Evolutionary conservation across 2,329 filamentous ascomycete species (phyloP).

Genomic region (Phoma sp.): DNA sequence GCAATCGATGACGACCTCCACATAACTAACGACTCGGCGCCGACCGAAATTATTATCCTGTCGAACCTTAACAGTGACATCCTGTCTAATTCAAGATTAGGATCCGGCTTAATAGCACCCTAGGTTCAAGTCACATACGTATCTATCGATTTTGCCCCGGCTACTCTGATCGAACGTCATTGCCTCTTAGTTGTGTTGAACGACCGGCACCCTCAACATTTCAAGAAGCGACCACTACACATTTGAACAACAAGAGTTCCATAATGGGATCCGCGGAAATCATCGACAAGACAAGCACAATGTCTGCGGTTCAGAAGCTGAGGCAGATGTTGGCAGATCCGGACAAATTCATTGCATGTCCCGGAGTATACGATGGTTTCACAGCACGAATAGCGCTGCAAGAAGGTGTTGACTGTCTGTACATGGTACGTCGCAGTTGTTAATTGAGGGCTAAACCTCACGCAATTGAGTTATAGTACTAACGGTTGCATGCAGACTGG

Average conservation of each 20-base stretch:
- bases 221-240: background rate
- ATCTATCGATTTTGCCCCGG: background rate
- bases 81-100: background rate
- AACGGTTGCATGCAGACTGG: constrained; percentile 58
- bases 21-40: background rate
- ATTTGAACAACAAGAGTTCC: background rate
- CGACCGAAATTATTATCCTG: background rate
- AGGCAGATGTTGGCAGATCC: constrained; percentile 41
- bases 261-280: constrained; percentile 21
- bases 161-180: background rate
- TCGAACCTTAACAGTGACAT: constrained; percentile 9
- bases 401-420: constrained; percentile 69
- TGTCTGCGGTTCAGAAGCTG: constrained; percentile 41
- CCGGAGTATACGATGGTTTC: constrained; percentile 73
- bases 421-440: constrained; percentile 63
- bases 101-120: background rate
- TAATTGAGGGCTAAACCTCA: background rate
- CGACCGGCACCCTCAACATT: constrained; percentile 1
- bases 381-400: constrained; percentile 69
- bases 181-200: constrained; percentile 4
- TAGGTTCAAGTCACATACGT: constrained; percentile 2
- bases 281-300: constrained; percentile 16
- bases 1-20: background rate
- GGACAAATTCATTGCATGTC: constrained; percentile 60
- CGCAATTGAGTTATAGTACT: background rate